Percentiles rank a stretch among this genome's conserved stretches.
These are phyloP conservation scores for Pittosporum tobira DNA, from an alignment of 129 eudicot genomes.

Conservation along the genomic window DNA sequence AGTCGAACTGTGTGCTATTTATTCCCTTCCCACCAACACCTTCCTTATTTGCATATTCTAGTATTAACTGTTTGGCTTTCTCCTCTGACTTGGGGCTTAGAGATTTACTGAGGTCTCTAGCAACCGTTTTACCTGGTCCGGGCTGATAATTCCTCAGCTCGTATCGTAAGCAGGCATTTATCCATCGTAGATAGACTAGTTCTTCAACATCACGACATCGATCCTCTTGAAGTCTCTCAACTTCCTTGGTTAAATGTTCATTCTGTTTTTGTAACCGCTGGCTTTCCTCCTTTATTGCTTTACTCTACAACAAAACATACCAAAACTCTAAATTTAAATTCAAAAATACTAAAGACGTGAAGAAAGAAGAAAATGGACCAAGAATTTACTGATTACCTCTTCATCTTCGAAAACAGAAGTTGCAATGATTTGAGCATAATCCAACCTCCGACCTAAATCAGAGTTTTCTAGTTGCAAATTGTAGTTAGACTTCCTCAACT, in stretches of 20 bases:
- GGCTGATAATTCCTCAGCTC: constrained; percentile 74
- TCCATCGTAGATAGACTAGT: constrained; percentile 75
- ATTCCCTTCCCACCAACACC: constrained; percentile 34
- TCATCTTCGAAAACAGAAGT: constrained; percentile 52
- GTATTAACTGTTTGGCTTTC: constrained; percentile 68
- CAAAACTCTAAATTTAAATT: neutral
- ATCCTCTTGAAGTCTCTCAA: constrained; percentile 53
- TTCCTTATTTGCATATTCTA: constrained; percentile 73
- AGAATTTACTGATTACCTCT: constrained; percentile 34
- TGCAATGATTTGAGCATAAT: constrained; percentile 49
- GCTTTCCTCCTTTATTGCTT: constrained; percentile 45
- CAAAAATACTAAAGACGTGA: neutral
- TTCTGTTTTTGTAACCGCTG: constrained; percentile 40
- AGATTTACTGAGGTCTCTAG: constrained; percentile 64
- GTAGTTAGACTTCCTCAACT: constrained; percentile 42
- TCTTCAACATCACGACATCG: constrained; percentile 64
- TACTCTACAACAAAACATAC: constrained; percentile 26
- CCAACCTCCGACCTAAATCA: constrained; percentile 55
- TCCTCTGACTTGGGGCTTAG: constrained; percentile 67
- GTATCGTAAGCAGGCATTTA: constrained; percentile 76
- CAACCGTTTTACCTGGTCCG: constrained; percentile 53
- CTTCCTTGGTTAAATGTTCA: constrained; percentile 48
- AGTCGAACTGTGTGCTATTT: constrained; percentile 37
- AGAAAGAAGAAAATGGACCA: neutral
- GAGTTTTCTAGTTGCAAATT: constrained; percentile 40